Evolutionary conservation across 164 flowering plant genomes (phyloP).

Genomic region (Piper betle): DNA sequence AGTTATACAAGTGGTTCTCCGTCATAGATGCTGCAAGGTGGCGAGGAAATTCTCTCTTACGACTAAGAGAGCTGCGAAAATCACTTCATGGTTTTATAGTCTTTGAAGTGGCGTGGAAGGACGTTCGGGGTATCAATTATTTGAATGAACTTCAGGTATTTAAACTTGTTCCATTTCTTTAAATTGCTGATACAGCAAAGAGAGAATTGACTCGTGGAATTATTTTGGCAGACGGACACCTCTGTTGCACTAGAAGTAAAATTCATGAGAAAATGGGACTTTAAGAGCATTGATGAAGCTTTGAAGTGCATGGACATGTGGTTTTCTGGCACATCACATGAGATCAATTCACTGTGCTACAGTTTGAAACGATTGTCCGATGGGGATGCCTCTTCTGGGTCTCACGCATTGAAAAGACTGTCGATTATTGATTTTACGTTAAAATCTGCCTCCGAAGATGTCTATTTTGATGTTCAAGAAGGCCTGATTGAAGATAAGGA

Average conservation of each 20-base stretch:
- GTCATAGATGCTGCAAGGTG: constrained; percentile 13
- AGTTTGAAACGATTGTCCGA: not conserved
- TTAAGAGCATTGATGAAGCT: constrained; percentile 14
- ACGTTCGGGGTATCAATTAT: constrained; percentile 24
- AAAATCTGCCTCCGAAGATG: not conserved
- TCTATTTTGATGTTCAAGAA: not conserved
- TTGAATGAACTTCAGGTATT: constrained; percentile 25
- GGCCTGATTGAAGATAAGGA: constrained; percentile 7
- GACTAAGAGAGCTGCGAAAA: constrained; percentile 14
- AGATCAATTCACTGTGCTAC: constrained; percentile 4
- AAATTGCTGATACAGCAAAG: not conserved
- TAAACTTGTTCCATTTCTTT: not conserved
- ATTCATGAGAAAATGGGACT: constrained; percentile 25
- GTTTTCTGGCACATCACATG: constrained; percentile 18
- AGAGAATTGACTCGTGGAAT: not conserved
- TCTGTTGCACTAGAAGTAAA: constrained; percentile 24
- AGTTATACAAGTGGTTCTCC: constrained; percentile 15
- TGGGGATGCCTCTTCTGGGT: not conserved
- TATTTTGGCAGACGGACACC: constrained; percentile 20
- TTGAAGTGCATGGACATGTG: constrained; percentile 12
- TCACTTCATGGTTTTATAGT: constrained; percentile 24
- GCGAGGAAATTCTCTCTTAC: constrained; percentile 12
- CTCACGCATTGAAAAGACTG: not conserved
- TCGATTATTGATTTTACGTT: not conserved
- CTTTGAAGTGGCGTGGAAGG: constrained; percentile 24